Evolutionary conservation across 2,329 filamentous ascomycete species (phyloP), one percentile per base, ranked within the genome.

Genomic region (Colletotrichum godetiae): DNA sequence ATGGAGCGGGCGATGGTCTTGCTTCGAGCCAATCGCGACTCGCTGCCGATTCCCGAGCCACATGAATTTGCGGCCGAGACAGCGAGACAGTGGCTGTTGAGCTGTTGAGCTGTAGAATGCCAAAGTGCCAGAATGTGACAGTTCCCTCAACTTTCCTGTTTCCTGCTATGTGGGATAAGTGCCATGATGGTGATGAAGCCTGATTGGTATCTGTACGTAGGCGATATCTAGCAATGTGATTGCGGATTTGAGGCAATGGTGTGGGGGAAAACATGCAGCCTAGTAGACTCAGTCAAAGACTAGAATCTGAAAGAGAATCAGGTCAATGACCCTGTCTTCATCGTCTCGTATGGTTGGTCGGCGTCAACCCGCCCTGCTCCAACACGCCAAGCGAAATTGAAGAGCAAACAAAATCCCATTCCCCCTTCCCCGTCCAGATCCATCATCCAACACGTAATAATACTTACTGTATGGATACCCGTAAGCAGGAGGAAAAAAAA

Each of bases 51-150:
- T 46, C 63, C 53, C 53, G n/a, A 33, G 22, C 33, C 24, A 57
- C n/a, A 12, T 27, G n/a, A 46, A 24, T 29, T 27, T 42, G n/a
- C n/a, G 59, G 60, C 42, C 42, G 42, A 49, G 42, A 49, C 42
- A n/a, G 42, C 42, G 42, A 49, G 42, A 49, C 42, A n/a, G 22
- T 37, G 49, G 67, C 53, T 42, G 60, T 49, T 58, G 53, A 69
- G 35, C 56, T 27, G 58, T 42, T 52, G 37, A 69, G 29, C 67
- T 37, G 52, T 10, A 33, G 33, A 49, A 52, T 52, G 27, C 60
- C 12, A 42, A 5, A 42, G 37, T 42, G 13, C 37, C 37, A 19
- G 22, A 22, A 29, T 24, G 42, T 12, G 24, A 29, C 19, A n/a
- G 42, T n/a, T n/a, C 42, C 42, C 19, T 49, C 42, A n/a, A n/a